A percentile compares a stretch with the other conserved stretches of the same genome.
These are phyloP conservation scores for Dryadomyces sulphureus DNA, from an alignment of 2,329 filamentous ascomycete species.

Conservation along the genomic window DNA sequence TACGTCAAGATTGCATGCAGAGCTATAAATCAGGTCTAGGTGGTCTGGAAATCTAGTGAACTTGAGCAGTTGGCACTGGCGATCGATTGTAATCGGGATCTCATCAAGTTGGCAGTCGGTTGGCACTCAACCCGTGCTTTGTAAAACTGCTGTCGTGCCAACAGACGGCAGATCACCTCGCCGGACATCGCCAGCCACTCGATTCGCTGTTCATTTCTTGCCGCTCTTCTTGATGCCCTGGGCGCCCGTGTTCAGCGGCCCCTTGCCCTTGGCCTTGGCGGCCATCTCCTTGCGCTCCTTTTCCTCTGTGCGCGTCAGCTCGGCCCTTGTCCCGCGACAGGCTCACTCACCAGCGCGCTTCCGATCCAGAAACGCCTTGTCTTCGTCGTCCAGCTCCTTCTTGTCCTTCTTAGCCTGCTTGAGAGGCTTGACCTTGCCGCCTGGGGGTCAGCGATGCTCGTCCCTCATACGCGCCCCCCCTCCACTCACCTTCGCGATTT, in stretches of 20 bases:
- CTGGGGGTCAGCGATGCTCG: slow-evolving; percentile 25
- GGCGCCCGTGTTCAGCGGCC: slow-evolving; percentile 66
- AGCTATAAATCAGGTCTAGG: too few relatives aligned
- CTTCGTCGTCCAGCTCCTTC: slow-evolving; percentile 77
- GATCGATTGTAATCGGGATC: too few relatives aligned
- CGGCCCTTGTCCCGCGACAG: too few relatives aligned
- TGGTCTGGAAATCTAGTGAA: too few relatives aligned
- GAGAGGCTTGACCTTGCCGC: slow-evolving; percentile 70
- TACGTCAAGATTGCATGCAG: not conserved
- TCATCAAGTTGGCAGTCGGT: too few relatives aligned
- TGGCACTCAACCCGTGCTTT: too few relatives aligned
- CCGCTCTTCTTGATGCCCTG: slow-evolving; percentile 97
- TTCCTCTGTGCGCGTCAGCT: slow-evolving; percentile 40
- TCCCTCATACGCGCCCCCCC: too few relatives aligned
- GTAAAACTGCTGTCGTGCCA: too few relatives aligned
- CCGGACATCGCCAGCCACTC: too few relatives aligned
- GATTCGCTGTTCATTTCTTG: slow-evolving; percentile 56
- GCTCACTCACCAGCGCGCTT: slow-evolving; percentile 55
- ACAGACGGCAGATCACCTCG: too few relatives aligned
- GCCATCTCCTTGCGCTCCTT: slow-evolving; percentile 75
- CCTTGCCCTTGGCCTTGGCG: slow-evolving; percentile 74
- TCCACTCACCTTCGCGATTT: slow-evolving; percentile 49
- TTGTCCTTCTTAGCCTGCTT: slow-evolving; percentile 79
- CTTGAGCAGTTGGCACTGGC: too few relatives aligned
- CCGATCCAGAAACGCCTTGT: slow-evolving; percentile 70